phyloP scores from a whole-genome alignment of 768 basidiomycete species.

The Sarcodon aspratus region DNA sequence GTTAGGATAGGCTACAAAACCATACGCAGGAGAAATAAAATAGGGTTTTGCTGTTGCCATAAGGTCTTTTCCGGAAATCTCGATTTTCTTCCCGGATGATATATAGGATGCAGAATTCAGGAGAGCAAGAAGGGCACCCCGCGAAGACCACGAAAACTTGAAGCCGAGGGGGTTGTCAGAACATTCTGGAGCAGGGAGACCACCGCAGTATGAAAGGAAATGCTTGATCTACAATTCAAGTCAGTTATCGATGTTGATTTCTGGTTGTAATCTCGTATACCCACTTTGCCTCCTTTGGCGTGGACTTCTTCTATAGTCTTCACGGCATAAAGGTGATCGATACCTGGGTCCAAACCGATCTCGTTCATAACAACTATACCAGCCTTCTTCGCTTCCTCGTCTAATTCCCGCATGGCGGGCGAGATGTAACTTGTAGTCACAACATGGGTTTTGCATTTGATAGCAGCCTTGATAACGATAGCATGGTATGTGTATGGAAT shows the following conservation, averaged over 20 bases:
- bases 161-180: constrained; percentile 94
- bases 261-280: constrained; percentile 3
- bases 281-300: constrained; percentile 85
- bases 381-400: constrained; percentile 70
- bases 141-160: constrained; percentile 98
- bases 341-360: constrained; percentile 93
- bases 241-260: neutral
- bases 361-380: constrained; percentile 96
- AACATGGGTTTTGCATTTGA: constrained; percentile 80
- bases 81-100: constrained; percentile 48
- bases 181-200: constrained; percentile 86
- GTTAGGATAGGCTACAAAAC: constrained; percentile 96
- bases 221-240: constrained; percentile 52
- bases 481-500: constrained; percentile 93
- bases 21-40: constrained; percentile 91
- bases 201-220: constrained; percentile 93
- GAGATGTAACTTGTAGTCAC: constrained; percentile 96
- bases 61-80: constrained; percentile 69
- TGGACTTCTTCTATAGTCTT: constrained; percentile 94
- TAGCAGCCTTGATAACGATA: constrained; percentile 83
- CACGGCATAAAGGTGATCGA: constrained; percentile 88
- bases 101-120: constrained; percentile 84
- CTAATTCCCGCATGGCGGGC: constrained; percentile 80
- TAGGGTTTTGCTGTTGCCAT: constrained; percentile 90
- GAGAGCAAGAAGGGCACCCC: constrained; percentile 90